These are phyloP conservation scores for Coprinellus micaceus DNA, from an alignment of 768 basidiomycete species.

Conservation along the genomic window DNA sequence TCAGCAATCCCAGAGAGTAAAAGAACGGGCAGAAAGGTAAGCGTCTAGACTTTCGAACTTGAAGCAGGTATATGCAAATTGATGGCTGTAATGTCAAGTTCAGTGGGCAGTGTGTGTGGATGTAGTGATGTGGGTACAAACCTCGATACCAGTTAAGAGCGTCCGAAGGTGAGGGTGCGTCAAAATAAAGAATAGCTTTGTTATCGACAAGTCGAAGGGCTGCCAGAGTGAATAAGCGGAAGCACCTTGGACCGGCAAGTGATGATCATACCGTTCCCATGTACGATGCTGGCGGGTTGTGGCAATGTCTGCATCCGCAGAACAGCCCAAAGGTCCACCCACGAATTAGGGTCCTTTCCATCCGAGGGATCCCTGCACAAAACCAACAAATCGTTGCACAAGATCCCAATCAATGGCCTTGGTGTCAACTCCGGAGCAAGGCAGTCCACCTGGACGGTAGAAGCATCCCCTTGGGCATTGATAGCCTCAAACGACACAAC, in stretches of 20 bases:
- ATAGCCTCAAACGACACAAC: slow-evolving; percentile 78
- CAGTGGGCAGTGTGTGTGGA: neutral
- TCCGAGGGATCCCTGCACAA: slow-evolving; percentile 84
- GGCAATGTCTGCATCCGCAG: slow-evolving; percentile 91
- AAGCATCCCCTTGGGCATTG: slow-evolving; percentile 71
- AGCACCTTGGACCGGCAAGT: neutral
- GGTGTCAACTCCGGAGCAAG: slow-evolving; percentile 84
- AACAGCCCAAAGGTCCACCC: slow-evolving; percentile 94
- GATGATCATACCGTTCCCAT: slow-evolving; percentile 65
- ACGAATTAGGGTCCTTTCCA: slow-evolving; percentile 67
- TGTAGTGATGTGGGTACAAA: slow-evolving; percentile 24
- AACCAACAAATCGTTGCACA: slow-evolving; percentile 93
- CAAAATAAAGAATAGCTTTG: slow-evolving; percentile 88
- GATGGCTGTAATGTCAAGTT: slow-evolving; percentile 52
- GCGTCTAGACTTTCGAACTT: slow-evolving; percentile 49
- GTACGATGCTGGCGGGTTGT: slow-evolving; percentile 86
- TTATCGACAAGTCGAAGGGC: slow-evolving; percentile 87
- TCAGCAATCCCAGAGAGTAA: neutral
- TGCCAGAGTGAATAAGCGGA: slow-evolving; percentile 23
- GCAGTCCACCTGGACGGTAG: slow-evolving; percentile 86
- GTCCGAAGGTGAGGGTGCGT: slow-evolving; percentile 78
- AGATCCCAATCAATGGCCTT: slow-evolving; percentile 70
- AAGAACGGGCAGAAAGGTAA: neutral
- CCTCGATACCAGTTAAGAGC: slow-evolving; percentile 91
- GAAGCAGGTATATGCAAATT: slow-evolving; percentile 85